A percentile compares a stretch with the other conserved stretches of the same genome.
phyloP scores from a whole-genome alignment of 2,329 filamentous ascomycete species.

The Trichoderma arundinaceum region DNA sequence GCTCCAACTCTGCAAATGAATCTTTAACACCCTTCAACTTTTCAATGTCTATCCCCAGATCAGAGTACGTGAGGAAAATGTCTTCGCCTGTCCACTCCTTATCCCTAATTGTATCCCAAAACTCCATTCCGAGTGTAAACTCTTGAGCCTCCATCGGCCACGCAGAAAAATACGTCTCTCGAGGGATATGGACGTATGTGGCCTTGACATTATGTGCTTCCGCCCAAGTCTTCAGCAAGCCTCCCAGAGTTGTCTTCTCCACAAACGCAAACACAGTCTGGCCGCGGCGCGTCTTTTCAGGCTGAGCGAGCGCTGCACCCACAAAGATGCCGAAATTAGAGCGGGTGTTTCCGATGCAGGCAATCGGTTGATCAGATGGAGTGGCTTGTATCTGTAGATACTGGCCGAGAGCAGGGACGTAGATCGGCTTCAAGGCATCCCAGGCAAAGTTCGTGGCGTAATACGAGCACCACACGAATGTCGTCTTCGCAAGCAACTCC shows the following conservation, averaged over 20 bases:
- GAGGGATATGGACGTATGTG: conserved; percentile 7
- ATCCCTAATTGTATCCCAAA: conserved; percentile 4
- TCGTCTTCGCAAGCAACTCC: conserved; percentile 4
- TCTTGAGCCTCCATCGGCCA: not conserved
- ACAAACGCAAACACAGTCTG: conserved; percentile 12
- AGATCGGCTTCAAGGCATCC: not conserved
- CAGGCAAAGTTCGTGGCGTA: conserved; percentile 3
- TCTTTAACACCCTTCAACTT: not conserved
- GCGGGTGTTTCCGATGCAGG: conserved; percentile 14
- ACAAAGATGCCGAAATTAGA: conserved; percentile 16
- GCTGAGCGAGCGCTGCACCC: not conserved
- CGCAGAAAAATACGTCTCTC: not conserved
- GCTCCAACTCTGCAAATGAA: not conserved
- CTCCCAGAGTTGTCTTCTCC: conserved; percentile 6
- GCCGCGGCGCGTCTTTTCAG: conserved; percentile 5
- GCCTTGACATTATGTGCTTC: conserved; percentile 13
- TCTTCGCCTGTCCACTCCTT: conserved; percentile 17
- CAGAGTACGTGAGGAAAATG: not conserved
- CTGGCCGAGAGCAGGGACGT: not conserved
- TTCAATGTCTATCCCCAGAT: not conserved
- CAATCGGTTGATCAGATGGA: conserved; percentile 3
- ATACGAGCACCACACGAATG: conserved; percentile 19
- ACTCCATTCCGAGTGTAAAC: conserved; percentile 13
- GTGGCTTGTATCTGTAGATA: conserved; percentile 4
- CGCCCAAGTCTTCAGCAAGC: not conserved